Conservation (phyloP, 2,329 filamentous ascomycete species). For the Aspergillus novofumigatus region DNA sequence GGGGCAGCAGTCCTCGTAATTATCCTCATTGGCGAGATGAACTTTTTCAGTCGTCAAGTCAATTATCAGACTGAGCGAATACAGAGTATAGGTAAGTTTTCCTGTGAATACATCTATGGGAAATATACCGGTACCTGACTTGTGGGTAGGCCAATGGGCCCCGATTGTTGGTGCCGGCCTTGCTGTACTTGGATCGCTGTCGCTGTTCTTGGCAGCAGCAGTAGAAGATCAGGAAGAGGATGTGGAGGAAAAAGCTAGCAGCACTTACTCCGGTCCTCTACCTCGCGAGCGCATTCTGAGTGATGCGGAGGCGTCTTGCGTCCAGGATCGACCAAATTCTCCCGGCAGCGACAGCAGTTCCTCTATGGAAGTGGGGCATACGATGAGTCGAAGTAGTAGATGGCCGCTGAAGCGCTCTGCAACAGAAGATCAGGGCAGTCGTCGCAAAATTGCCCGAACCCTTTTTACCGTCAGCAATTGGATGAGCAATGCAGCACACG, state of each 20-base stretch:
- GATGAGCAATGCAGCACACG: constrained; percentile 33
- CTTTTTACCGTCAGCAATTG: background rate
- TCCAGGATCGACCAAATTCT: background rate
- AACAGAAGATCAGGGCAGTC: background rate
- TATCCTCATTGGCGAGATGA: background rate
- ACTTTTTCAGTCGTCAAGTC: background rate
- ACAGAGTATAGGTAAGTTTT: background rate
- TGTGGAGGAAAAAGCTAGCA: constrained; percentile 42
- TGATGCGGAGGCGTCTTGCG: background rate
- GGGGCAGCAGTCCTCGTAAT: constrained; percentile 30
- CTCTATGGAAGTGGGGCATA: background rate
- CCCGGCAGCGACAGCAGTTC: background rate
- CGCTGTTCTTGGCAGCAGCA: constrained; percentile 46
- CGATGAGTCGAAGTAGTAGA: background rate
- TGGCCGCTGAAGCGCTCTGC: background rate
- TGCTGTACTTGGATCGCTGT: constrained; percentile 56
- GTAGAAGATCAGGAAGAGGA: constrained; percentile 24
- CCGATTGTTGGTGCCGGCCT: constrained; percentile 51
- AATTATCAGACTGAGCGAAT: background rate
- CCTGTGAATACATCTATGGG: too few species aligned
- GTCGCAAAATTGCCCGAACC: background rate
- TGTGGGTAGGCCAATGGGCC: constrained; percentile 29
- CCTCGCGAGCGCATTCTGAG: background rate
- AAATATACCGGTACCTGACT: constrained; percentile 39
- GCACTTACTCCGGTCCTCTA: constrained; percentile 16